These are phyloP conservation scores for Candida golubevii DNA, from an alignment of 805 yeast genomes.

Conservation along the genomic window DNA sequence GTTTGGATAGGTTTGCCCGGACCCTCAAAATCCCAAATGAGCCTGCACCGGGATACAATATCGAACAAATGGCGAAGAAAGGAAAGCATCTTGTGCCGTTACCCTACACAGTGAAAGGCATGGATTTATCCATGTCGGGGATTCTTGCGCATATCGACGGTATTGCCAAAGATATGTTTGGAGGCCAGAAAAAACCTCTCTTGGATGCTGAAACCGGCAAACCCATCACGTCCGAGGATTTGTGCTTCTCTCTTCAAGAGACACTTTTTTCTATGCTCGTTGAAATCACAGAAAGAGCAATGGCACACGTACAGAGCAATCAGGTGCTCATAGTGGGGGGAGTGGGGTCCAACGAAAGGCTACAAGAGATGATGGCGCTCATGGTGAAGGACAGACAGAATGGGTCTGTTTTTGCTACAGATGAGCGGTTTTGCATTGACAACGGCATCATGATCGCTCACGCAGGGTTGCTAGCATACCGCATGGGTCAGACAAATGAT, in stretches of 20 bases:
- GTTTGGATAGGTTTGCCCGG: conserved; percentile 93
- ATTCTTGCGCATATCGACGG: conserved; percentile 81
- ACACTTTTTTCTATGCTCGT: conserved; percentile 93
- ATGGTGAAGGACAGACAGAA: conserved; percentile 83
- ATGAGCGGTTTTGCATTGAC: conserved; percentile 94
- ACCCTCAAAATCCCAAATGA: conserved; percentile 82
- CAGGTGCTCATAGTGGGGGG: conserved; percentile 97
- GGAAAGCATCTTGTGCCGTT: conserved; percentile 61
- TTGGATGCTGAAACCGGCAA: conserved; percentile 43
- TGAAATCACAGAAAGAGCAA: conserved; percentile 95
- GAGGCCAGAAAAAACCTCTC: conserved; percentile 35
- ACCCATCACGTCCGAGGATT: conserved; percentile 71
- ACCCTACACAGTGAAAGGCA: conserved; percentile 97
- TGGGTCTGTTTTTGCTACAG: conserved; percentile 91
- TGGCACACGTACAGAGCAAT: conserved; percentile 90
- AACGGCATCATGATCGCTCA: conserved; percentile 99
- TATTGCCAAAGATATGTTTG: conserved; percentile 68
- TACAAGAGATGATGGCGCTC: conserved; percentile 94
- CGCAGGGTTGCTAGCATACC: conserved; percentile 82
- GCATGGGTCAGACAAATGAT: conserved; percentile 69
- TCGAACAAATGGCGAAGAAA: conserved; percentile 85
- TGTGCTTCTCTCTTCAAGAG: conserved; percentile 91
- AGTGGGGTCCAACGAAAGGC: conserved; percentile 90
- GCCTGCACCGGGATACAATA: conserved; percentile 97
- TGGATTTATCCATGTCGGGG: conserved; percentile 97